Evolutionary conservation across 2,329 filamentous ascomycete genomes (phyloP), one percentile per base, ranked within the genome.

Genomic region (Pseudogymnoascus sp.): DNA sequence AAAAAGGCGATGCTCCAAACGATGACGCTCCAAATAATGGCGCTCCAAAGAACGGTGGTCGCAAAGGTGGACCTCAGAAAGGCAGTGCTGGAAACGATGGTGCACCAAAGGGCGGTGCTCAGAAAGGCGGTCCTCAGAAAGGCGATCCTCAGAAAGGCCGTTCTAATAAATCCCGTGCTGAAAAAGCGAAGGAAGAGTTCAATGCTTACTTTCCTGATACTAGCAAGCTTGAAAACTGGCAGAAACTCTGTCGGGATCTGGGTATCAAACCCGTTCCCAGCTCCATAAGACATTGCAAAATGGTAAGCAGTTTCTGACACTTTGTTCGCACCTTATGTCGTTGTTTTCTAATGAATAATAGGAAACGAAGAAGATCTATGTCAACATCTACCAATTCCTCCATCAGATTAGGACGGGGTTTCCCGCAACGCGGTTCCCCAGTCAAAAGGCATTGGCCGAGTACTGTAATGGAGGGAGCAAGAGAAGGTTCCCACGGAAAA

Each of bases 361-460:
- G 80, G 77, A 74, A 2, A 69, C 82, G 1, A 68, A 68, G n/a
- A 66, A 59, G 0, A 71, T 81, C 4, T 76, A 77, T 69, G 74
- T 83, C 64, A 83, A 83, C 64, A 82, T 83, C 39, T 66, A 65
- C 29, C 81, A 83, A 69, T 79, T 83, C 63, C 69, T 83, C 5
- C 66, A 71, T 0, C 76, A 74, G 8, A 62, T 75, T 23, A 63
- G 39, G n/a, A 66, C 64, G 11, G 72, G 71, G 2, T 7, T 18
- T 11, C 51, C n/a, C 10, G 51, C 51, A 10, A 57, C 51, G 18
- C 26, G 51, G 26, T 57, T 57, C n/a, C 16, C n/a, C 10, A 57
- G 10, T 2, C n/a, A 57, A 10, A 14, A 10, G 6, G 51, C n/a
- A 4, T 31, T 57, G 51, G 51, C 51, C 10, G 7, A 10, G 3